Evolutionary conservation across 495 filamentous ascomycete species (phyloP).

Genomic region (Parathielavia hyrcaniae): DNA sequence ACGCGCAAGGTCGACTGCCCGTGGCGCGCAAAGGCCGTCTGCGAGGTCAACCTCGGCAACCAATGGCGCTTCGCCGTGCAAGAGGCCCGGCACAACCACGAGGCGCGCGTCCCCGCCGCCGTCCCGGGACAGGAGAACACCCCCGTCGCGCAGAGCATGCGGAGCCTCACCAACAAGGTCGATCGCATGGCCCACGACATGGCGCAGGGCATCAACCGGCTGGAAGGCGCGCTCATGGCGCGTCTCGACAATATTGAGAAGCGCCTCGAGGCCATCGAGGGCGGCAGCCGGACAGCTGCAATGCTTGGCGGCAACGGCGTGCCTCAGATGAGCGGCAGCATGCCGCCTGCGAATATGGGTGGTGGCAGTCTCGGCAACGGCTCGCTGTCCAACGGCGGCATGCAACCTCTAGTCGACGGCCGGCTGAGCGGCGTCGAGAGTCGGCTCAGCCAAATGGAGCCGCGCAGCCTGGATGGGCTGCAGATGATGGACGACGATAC

Average conservation of each 20-base stretch:
- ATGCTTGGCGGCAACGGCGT: constrained; percentile 28
- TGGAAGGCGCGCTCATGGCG: constrained; percentile 23
- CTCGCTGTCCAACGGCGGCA: constrained; percentile 27
- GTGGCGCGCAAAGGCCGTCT: constrained; percentile 48
- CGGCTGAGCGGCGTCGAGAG: constrained; percentile 39
- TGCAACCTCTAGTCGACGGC: constrained; percentile 32
- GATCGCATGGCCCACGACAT: constrained; percentile 44
- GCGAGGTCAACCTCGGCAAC: constrained; percentile 46
- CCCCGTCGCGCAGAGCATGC: constrained; percentile 42
- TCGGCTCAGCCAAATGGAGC: constrained; percentile 38
- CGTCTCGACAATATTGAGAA: constrained; percentile 41
- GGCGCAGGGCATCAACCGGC: constrained; percentile 29
- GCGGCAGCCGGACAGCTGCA: constrained; percentile 25
- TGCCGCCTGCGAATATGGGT: constrained; percentile 35
- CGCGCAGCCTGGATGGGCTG: constrained; percentile 38
- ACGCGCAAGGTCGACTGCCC: constrained; percentile 50
- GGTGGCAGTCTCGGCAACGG: constrained; percentile 26
- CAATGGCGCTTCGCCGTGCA: constrained; percentile 48
- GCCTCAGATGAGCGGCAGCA: constrained; percentile 28
- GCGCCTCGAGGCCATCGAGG: constrained; percentile 37
- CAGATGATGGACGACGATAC: constrained; percentile 46
- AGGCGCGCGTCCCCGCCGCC: constrained; percentile 39
- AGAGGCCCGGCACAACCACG: constrained; percentile 45
- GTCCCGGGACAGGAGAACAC: constrained; percentile 42
- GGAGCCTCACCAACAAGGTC: constrained; percentile 43